Evolutionary conservation across 2,329 filamentous ascomycete species (phyloP).

Genomic region (Aspergillus sp.): DNA sequence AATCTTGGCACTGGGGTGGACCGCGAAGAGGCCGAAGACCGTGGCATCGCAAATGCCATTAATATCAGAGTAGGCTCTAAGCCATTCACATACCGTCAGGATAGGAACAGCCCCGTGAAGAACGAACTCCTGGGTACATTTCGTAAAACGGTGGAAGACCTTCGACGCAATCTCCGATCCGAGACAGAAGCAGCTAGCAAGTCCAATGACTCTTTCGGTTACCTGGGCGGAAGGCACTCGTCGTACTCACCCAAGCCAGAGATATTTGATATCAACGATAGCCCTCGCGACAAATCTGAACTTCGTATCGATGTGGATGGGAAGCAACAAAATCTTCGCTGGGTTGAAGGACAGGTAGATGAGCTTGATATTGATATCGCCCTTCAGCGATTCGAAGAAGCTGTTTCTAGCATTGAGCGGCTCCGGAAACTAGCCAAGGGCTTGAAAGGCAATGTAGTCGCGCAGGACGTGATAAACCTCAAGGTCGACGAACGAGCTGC

Average conservation of each 20-base stretch:
- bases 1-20: slow-evolving; percentile 33
- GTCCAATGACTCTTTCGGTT: slow-evolving; percentile 78
- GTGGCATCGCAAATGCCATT: slow-evolving; percentile 73
- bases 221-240: slow-evolving; percentile 74
- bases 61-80: slow-evolving; percentile 86
- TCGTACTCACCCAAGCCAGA: slow-evolving; percentile 70
- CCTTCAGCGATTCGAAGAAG: slow-evolving; percentile 78
- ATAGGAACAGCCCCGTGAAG: slow-evolving; percentile 75
- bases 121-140: slow-evolving; percentile 78
- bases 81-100: slow-evolving; percentile 90
- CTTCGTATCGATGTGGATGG: slow-evolving; percentile 94
- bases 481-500: slow-evolving; percentile 83
- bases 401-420: slow-evolving; percentile 79
- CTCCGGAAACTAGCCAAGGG: slow-evolving; percentile 73
- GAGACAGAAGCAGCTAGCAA: slow-evolving; percentile 86
- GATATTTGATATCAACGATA: slow-evolving; percentile 70
- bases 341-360: slow-evolving; percentile 93
- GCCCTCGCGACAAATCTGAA: slow-evolving; percentile 64
- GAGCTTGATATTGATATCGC: slow-evolving; percentile 95
- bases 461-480: slow-evolving; percentile 86
- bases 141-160: slow-evolving; percentile 85
- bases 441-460: slow-evolving; percentile 78
- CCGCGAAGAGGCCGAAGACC: slow-evolving; percentile 45
- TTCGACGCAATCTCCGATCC: slow-evolving; percentile 77
- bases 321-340: slow-evolving; percentile 91